Evolutionary conservation across 495 filamentous ascomycete species (phyloP), one percentile per base, ranked within the genome.

Genomic region (Bacidia gigantensis): DNA sequence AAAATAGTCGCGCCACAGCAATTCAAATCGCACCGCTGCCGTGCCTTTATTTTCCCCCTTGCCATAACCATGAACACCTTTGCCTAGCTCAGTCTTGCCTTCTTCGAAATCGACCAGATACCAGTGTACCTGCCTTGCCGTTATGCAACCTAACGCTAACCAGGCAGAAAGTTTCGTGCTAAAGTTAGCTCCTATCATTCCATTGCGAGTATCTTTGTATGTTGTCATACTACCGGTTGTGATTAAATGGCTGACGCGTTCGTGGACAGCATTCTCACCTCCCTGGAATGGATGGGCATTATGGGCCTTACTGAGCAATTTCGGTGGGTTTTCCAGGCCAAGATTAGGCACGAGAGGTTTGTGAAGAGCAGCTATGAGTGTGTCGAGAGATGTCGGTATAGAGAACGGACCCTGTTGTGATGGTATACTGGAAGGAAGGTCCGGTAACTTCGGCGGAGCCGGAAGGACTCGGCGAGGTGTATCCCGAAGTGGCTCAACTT

Each of bases 1-100:
- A 75, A 87, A 85, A 64, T 87, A 87, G 64, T 87, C 83, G 3
- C 83, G 70, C 82, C 83, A 87, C 0, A 87, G 67, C 0, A 88
- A 69, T 55, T 88, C 81, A 51, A 84, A 82, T 1, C 84, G 76
- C 9, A 87, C 69, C 2, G 64, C 68, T n/a, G 69, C 69, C 0
- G 80, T 83, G n/a, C 84, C 83, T 46, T 77, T 74, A 60, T 77
- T 82, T 57, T 85, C 78, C 2, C 82, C 83, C 21, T 77, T 67
- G 10, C 77, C 81, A 50, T 75, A 84, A 7, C 77, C 81, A 29
- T 55, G 57, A 17, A 41, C 58, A 24, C 51, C 51, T 49, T 64
- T 62, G 21, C 61, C 61, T 2, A 66, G 22, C 14, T 54, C 56
- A 39, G 49, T 59, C 50, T 22, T 54, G 17, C 41, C 64, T n/a